A percentile compares a stretch with the other conserved stretches of the same genome.
Conservation (phyloP, 1,139 yeast genomes). For the Candida sp. region DNA sequence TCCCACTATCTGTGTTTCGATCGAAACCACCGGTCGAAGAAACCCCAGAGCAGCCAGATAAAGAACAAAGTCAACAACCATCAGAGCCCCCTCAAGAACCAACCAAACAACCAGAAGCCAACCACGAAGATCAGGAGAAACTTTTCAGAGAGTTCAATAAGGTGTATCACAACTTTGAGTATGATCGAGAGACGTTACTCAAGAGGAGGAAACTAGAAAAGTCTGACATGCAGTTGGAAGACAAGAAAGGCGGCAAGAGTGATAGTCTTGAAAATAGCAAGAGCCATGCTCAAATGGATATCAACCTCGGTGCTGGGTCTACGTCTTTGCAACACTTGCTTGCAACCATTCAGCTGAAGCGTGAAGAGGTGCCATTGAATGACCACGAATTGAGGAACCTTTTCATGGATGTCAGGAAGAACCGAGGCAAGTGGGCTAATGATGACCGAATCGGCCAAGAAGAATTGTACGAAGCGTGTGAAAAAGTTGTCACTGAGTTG, state of each 20-base stretch:
- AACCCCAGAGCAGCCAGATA: background rate
- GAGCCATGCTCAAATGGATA: constrained; percentile 13
- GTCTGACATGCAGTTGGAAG: constrained; percentile 73
- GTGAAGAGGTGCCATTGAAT: constrained; percentile 76
- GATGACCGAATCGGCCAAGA: constrained; percentile 97
- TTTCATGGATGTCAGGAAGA: constrained; percentile 91
- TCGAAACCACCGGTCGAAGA: background rate
- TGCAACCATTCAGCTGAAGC: constrained; percentile 74
- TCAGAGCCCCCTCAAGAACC: background rate
- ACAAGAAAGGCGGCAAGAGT: constrained; percentile 15
- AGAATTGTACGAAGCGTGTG: constrained; percentile 96
- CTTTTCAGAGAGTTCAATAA: constrained; percentile 51
- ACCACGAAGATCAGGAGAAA: constrained; percentile 40
- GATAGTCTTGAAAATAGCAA: constrained; percentile 10
- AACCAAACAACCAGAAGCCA: constrained; percentile 3
- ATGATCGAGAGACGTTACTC: constrained; percentile 76
- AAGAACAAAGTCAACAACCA: background rate
- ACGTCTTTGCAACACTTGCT: constrained; percentile 85
- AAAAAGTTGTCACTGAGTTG: constrained; percentile 88
- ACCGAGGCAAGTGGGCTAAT: constrained; percentile 96
- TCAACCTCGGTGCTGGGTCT: constrained; percentile 58
- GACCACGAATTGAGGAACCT: constrained; percentile 86
- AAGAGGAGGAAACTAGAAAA: constrained; percentile 82
- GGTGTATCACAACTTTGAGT: constrained; percentile 84
- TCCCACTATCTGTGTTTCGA: constrained; percentile 31